Percentiles rank a stretch among this genome's conserved stretches.
These are phyloP conservation scores for Logfia minima DNA, from an alignment of 129 eudicot genomes.

Conservation along the genomic window DNA sequence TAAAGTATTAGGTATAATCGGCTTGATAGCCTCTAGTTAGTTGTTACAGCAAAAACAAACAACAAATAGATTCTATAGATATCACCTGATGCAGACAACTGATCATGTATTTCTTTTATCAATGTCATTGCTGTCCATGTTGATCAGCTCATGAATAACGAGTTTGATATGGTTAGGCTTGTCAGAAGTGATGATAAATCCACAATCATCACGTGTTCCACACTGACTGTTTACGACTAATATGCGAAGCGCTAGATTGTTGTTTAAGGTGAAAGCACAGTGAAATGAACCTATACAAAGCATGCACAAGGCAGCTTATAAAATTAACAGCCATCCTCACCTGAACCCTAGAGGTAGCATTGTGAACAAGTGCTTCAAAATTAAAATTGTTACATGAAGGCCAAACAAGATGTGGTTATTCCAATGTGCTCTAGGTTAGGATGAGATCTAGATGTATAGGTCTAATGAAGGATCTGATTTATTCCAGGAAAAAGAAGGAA, in stretches of 20 bases:
- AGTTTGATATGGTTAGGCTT: neutral
- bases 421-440: neutral
- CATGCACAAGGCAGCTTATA: neutral
- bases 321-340: neutral
- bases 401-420: neutral
- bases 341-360: neutral
- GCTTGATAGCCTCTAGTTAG: neutral
- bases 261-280: neutral
- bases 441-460: neutral
- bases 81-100: constrained; percentile 1
- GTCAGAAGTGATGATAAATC: neutral
- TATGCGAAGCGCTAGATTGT: neutral
- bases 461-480: neutral
- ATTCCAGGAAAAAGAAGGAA: neutral
- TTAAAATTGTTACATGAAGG: neutral
- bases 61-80: neutral
- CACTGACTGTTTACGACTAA: neutral
- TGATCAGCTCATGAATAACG: neutral
- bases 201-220: neutral
- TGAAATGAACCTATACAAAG: neutral
- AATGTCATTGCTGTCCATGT: neutral
- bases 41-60: neutral
- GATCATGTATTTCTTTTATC: neutral
- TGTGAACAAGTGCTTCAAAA: neutral
- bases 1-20: neutral